Evolutionary conservation across 2,329 filamentous ascomycete species (phyloP).

Genomic region (Cyclaneusma minus): DNA sequence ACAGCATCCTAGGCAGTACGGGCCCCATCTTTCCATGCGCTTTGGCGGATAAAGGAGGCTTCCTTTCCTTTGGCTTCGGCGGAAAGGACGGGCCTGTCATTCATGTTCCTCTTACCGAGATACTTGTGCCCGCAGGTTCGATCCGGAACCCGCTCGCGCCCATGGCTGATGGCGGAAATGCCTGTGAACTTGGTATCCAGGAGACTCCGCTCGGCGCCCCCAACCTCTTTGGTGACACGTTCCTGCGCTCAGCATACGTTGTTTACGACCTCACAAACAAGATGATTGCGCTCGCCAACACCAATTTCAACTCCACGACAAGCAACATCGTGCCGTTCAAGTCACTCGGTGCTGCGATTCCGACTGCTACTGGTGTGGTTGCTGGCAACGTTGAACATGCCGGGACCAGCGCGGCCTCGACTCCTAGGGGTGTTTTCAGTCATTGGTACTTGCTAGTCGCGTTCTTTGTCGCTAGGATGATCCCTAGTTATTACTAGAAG

Average conservation of each 20-base stretch:
- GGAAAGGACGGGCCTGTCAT: constrained; percentile 25
- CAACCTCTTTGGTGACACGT: constrained; percentile 32
- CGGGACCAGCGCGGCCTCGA: too few species aligned
- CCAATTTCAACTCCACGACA: constrained; percentile 25
- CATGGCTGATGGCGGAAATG: constrained; percentile 19
- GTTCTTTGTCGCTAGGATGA: too few species aligned
- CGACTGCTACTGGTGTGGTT: constrained; percentile 10
- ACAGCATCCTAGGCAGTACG: constrained; percentile 27
- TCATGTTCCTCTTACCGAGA: constrained; percentile 28
- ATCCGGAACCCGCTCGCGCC: constrained; percentile 21
- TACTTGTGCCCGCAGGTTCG: constrained; percentile 23
- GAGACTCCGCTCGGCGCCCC: constrained; percentile 12
- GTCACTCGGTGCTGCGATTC: constrained; percentile 14
- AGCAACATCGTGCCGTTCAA: constrained; percentile 17
- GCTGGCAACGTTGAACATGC: too few species aligned
- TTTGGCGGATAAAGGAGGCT: constrained; percentile 22
- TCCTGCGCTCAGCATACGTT: constrained; percentile 36
- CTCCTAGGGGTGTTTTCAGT: too few species aligned
- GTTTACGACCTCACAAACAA: constrained; percentile 38
- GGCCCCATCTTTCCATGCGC: constrained; percentile 33
- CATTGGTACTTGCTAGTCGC: too few species aligned
- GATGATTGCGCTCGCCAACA: constrained; percentile 31
- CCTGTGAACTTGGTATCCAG: constrained; percentile 17
- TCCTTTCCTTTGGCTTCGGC: constrained; percentile 32
- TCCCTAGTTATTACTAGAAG: too few species aligned